Base-by-base conservation (phyloP, 768 basidiomycete genomes). In the Leccinum subtestaceum region DNA sequence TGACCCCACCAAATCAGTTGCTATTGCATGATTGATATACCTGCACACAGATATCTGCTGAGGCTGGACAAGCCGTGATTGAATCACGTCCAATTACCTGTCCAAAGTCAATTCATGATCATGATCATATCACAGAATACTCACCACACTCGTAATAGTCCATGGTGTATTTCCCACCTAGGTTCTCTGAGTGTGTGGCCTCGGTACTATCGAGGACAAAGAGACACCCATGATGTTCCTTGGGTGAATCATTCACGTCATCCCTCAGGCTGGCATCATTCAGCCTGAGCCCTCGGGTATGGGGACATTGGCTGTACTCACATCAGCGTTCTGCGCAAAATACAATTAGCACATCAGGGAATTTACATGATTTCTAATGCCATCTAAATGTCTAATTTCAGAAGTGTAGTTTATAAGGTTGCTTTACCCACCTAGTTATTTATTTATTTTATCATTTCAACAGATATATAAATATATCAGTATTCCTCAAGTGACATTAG, bases 61-160 rank as follows among this genome's bases (percentile, higher is more conserved):
- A 21, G 21, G 21, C 21, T 21, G 21, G 21, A 21, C 21, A 21
- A 21, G 21, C 21, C 21, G 21, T 21, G 21, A 21, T 21, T 75
- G 60, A 89, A 90, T 4, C 87, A 79, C 8, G 87, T 86, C 88
- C 88, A 90, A 63, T 89, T 90, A 7, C 88, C 88, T 88, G 60
- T 23, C 52, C 52, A 48, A 38, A 40, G 47, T 63, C 55, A 67
- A 47, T 56, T 34, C 43, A 48, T 31, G 52, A 53, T 31, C 49
- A 52, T 2, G 23, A 48, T 36, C 47, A 29, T 29, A 29, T 52
- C 38, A 23, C 36, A 13, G 52, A 25, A 10, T 6, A 60, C 82
- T 47, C 55, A 85, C 88, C 88, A 61, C 69, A 75, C 1, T 65
- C 66, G 52, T 75, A 76, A 0, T 81, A 82, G 65, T 88, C 82